phyloP scores from a whole-genome alignment of 768 basidiomycete genomes.

The Boletellus sp. region DNA sequence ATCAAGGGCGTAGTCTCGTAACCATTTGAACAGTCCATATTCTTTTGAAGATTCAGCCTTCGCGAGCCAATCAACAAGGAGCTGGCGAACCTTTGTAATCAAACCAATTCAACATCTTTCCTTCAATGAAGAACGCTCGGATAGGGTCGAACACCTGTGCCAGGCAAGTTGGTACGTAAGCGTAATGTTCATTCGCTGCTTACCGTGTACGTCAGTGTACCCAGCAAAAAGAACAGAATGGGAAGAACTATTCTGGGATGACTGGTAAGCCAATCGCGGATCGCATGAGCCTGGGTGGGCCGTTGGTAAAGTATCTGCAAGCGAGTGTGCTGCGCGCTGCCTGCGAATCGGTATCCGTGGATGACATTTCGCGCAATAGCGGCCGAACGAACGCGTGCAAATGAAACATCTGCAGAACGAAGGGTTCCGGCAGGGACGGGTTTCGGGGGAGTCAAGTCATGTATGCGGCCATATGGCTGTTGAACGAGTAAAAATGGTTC shows the following conservation, averaged over 20 bases:
- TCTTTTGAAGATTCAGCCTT: slow-evolving; percentile 39
- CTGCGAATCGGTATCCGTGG: slow-evolving; percentile 51
- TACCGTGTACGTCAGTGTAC: slow-evolving; percentile 85
- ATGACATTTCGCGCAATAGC: slow-evolving; percentile 79
- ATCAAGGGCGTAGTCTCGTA: slow-evolving; percentile 59
- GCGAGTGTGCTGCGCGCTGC: slow-evolving; percentile 34
- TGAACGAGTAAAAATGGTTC: slow-evolving; percentile 2
- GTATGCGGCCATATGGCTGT: slow-evolving; percentile 81
- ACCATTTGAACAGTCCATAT: slow-evolving; percentile 73
- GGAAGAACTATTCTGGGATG: slow-evolving; percentile 87
- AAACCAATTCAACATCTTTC: slow-evolving; percentile 81
- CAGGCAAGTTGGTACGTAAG: background rate
- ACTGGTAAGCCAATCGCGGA: slow-evolving; percentile 77
- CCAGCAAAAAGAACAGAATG: slow-evolving; percentile 80
- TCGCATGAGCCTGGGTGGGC: slow-evolving; percentile 59
- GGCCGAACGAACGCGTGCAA: slow-evolving; percentile 61
- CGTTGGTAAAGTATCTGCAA: slow-evolving; percentile 58
- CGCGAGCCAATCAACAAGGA: background rate
- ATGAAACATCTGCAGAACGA: slow-evolving; percentile 64
- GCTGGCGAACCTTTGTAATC: slow-evolving; percentile 58
- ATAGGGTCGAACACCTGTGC: slow-evolving; percentile 88
- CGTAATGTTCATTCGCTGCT: slow-evolving; percentile 21
- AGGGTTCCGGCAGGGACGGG: slow-evolving; percentile 62
- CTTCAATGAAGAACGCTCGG: slow-evolving; percentile 76
- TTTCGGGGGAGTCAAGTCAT: slow-evolving; percentile 56